These are phyloP conservation scores for Hyparrhenia diplandra DNA, from an alignment of 176 grass and related monocot genomes.

Conservation along the genomic window DNA sequence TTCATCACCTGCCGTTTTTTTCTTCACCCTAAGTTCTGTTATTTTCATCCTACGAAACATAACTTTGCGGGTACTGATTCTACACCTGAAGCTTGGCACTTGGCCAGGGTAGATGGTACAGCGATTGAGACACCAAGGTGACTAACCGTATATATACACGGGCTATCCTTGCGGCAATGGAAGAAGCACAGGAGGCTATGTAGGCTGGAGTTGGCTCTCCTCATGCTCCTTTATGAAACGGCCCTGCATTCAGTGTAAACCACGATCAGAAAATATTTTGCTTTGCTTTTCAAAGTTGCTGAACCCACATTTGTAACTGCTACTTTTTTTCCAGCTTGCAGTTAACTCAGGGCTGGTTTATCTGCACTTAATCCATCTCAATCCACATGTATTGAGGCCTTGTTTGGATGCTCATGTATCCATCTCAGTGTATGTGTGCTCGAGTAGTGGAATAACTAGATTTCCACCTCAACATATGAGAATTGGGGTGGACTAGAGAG, in stretches of 20 bases:
- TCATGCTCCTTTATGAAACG: conserved; percentile 42
- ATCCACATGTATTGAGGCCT: no score
- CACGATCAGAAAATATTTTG: neutral
- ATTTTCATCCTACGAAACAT: conserved; percentile 16
- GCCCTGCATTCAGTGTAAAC: conserved; percentile 23
- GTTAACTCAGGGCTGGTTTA: no score
- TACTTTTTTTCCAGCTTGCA: neutral
- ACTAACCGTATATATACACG: neutral
- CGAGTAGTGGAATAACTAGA: no score
- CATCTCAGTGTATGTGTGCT: no score
- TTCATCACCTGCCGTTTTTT: neutral
- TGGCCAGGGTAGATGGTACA: neutral
- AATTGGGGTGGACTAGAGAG: no score
- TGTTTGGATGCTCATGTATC: no score
- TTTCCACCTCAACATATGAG: no score
- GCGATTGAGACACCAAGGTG: neutral
- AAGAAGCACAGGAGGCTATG: neutral
- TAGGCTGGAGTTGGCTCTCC: conserved; percentile 6
- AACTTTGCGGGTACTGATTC: neutral
- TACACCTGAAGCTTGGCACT: conserved; percentile 5
- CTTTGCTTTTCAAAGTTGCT: neutral
- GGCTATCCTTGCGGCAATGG: neutral
- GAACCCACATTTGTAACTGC: neutral
- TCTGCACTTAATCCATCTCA: no score
- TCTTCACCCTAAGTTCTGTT: neutral